Evolutionary conservation across 768 basidiomycete species (phyloP).

Genomic region (Pleurotus ostreatus): DNA sequence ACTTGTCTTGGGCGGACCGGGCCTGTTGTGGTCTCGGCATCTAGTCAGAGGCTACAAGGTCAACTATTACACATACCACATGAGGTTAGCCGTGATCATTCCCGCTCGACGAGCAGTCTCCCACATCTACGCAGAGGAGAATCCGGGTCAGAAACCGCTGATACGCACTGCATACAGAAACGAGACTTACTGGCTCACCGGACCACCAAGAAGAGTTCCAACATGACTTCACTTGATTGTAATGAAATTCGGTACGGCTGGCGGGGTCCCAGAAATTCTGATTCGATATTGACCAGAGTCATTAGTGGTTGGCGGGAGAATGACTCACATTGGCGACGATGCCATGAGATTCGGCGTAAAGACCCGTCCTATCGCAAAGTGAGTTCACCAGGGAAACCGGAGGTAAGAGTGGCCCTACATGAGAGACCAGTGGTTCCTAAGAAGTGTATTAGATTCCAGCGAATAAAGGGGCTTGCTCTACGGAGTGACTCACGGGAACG

Average conservation of each 20-base stretch:
- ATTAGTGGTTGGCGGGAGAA: too few relatives aligned
- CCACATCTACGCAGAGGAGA: slow-evolving; percentile 63
- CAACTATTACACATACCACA: slow-evolving; percentile 65
- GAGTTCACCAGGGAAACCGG: background rate
- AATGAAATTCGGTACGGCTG: slow-evolving; percentile 61
- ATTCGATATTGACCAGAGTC: background rate
- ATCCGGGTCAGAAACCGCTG: background rate
- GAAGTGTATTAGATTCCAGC: background rate
- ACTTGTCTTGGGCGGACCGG: slow-evolving; percentile 71
- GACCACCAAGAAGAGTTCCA: slow-evolving; percentile 81
- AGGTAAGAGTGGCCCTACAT: slow-evolving; percentile 44
- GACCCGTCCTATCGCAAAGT: slow-evolving; percentile 65
- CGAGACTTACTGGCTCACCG: slow-evolving; percentile 70
- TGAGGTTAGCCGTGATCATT: slow-evolving; percentile 77
- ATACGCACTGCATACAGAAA: background rate
- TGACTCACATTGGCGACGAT: slow-evolving; percentile 78
- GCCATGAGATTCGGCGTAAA: slow-evolving; percentile 87
- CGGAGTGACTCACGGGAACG: slow-evolving; percentile 70
- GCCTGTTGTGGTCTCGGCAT: slow-evolving; percentile 40
- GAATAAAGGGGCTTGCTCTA: background rate
- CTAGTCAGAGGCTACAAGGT: background rate
- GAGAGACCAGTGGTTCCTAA: slow-evolving; percentile 85
- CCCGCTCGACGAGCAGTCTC: slow-evolving; percentile 77
- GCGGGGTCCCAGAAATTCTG: slow-evolving; percentile 88
- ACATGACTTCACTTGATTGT: slow-evolving; percentile 55